phyloP scores from a whole-genome alignment of 345 rosid genomes.

The Hibiscus trionum region DNA sequence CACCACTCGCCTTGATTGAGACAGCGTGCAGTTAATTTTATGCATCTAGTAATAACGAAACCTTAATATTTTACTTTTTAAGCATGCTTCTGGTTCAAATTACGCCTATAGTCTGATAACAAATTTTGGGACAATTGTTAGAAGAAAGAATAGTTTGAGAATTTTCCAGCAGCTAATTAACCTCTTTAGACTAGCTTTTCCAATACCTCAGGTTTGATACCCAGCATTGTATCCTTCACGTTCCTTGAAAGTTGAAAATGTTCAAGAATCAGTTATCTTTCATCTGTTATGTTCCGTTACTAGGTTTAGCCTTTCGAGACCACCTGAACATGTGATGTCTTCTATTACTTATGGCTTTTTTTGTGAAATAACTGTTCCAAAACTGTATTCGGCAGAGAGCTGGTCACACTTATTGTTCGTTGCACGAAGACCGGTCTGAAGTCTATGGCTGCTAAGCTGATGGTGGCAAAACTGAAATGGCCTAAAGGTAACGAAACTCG shows the following conservation, averaged over 20 bases:
- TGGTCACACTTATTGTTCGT: conserved; percentile 33
- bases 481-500: conserved; percentile 58
- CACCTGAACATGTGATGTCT: not conserved
- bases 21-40: not conserved
- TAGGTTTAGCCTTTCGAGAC: not conserved
- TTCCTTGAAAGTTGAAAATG: not conserved
- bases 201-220: not conserved
- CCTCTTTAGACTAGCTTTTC: not conserved
- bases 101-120: not conserved
- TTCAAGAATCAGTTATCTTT: not conserved
- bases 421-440: conserved; percentile 54
- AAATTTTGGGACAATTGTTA: not conserved
- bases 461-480: conserved; percentile 44
- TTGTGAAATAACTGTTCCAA: not conserved
- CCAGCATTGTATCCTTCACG: not conserved
- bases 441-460: conserved; percentile 44
- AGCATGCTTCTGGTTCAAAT: not conserved
- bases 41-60: not conserved
- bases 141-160: not conserved
- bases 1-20: not conserved
- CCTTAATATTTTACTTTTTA: not conserved
- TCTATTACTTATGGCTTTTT: not conserved
- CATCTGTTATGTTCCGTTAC: not conserved
- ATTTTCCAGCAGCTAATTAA: not conserved
- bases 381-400: conserved; percentile 42